Evolutionary conservation across 345 rosid genomes (phyloP), one percentile per base, ranked within the genome.

Genomic region (Heritiera fomes): DNA sequence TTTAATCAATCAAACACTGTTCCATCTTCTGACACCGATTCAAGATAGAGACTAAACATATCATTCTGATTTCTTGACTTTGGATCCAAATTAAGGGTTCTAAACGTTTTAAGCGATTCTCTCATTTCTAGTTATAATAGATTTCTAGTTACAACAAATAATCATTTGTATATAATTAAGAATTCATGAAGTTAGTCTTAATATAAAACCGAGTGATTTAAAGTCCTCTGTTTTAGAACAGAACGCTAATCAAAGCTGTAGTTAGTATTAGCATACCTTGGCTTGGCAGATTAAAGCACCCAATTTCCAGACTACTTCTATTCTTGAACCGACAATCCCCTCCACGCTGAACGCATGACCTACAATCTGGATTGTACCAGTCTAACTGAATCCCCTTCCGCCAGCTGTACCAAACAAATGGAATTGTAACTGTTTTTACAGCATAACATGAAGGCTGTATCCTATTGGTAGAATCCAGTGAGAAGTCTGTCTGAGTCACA

Each of bases 351-450:
- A 68, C 78, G 65, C 91, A 91, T 1, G 30, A n/a, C 6, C 17
- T 3, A 55, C 95, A 91, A 71, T 87, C 78, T 11, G 90, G 90
- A 5, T 4, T 1, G 0, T 7, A n/a, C 93, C 95, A 89, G 2
- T 11, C 38, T 83, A 91, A 62, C 53, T 46, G 30, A 1, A 49
- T 62, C 75, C 1, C 40, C 38, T 65, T 41, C 15, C 71, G 15
- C 80, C 66, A 15, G 0, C 7, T 6, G 12, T n/a, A 60, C 87
- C 80, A 72, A n/a, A 1, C 7, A 38, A 28, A 73, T 8, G 92
- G 86, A 70, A 84, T 75, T 11, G 7, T 7, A 7, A 88, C 80
- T 0, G 17, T 61, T 2, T 2, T 0, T 20, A 84, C 66, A 61
- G 1, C 50, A 1, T 1, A 8, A 81, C 94, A 90, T 14, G 41